Conservation (phyloP, 805 yeast genomes). For the Candida taoyuanica region DNA sequence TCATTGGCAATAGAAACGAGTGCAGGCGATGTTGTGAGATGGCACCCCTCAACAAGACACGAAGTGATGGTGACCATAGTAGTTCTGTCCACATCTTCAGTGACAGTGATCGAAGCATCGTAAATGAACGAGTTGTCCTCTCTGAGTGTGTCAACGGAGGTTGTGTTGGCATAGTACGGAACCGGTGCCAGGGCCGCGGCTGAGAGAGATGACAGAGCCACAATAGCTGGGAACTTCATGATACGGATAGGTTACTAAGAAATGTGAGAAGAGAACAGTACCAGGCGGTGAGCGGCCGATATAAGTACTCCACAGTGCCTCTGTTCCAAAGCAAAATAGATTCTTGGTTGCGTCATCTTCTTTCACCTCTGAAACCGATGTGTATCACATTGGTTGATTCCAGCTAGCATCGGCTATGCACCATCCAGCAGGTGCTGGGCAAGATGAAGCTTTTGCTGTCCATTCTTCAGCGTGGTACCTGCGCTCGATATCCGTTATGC, state of each 20-base stretch:
- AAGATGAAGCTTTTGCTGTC: too few relatives aligned
- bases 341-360: neutral
- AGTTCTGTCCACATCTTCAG: conserved; percentile 4
- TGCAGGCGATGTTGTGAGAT: conserved; percentile 16
- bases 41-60: conserved; percentile 15
- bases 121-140: conserved; percentile 11
- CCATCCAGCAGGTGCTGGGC: too few relatives aligned
- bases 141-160: neutral
- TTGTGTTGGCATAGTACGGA: neutral
- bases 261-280: too few relatives aligned
- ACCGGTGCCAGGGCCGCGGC: neutral
- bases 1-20: conserved; percentile 29
- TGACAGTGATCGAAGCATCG: neutral
- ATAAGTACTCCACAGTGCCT: too few relatives aligned
- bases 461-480: too few relatives aligned
- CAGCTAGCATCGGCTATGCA: too few relatives aligned
- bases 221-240: neutral
- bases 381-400: neutral
- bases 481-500: too few relatives aligned
- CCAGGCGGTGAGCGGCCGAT: too few relatives aligned
- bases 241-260: too few relatives aligned
- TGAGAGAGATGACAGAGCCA: neutral
- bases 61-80: conserved; percentile 21
- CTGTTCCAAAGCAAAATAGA: too few relatives aligned
- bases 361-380: conserved; percentile 9